A percentile compares a stretch with the other conserved stretches of the same genome.
Conservation (phyloP, 1,139 yeast genomes). For the Candida frijolesensis region DNA sequence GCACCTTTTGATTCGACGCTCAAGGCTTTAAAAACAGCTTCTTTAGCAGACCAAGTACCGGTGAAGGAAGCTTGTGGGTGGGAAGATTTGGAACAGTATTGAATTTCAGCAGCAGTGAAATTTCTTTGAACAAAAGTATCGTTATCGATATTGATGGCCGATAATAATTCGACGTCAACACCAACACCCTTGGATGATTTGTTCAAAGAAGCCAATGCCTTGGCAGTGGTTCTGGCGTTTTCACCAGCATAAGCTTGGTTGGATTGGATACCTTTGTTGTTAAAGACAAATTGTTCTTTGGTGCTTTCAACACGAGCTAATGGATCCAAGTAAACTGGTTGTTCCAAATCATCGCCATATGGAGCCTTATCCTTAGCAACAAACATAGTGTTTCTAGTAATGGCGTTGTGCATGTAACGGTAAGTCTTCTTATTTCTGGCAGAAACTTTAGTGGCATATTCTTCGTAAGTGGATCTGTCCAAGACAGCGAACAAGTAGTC, state of each 20-base stretch:
- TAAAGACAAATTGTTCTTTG: slow-evolving; percentile 52
- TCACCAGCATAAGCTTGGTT: slow-evolving; percentile 36
- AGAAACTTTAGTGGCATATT: slow-evolving; percentile 69
- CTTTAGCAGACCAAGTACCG: slow-evolving; percentile 99
- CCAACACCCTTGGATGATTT: slow-evolving; percentile 77
- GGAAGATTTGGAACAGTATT: slow-evolving; percentile 73
- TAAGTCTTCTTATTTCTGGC: slow-evolving; percentile 88
- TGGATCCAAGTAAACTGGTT: slow-evolving; percentile 92
- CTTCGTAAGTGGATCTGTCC: slow-evolving; percentile 66
- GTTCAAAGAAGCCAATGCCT: slow-evolving; percentile 51
- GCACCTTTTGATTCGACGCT: slow-evolving; percentile 91
- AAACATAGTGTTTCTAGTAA: slow-evolving; percentile 88
- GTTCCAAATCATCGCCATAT: slow-evolving; percentile 83
- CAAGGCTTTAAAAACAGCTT: slow-evolving; percentile 95
- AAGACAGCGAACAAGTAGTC: slow-evolving; percentile 90
- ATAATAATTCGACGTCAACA: slow-evolving; percentile 91
- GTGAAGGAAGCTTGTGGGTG: slow-evolving; percentile 88
- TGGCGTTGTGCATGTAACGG: slow-evolving; percentile 95
- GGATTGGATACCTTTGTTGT: slow-evolving; percentile 42
- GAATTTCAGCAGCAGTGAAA: slow-evolving; percentile 79
- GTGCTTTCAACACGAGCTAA: slow-evolving; percentile 75
- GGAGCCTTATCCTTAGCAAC: slow-evolving; percentile 94
- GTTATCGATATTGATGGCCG: slow-evolving; percentile 78
- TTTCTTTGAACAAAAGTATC: slow-evolving; percentile 90
- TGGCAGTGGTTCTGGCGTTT: slow-evolving; percentile 46